Evolutionary conservation across 257 asterid genomes (phyloP).

Genomic region (Knoxia roxburghii): DNA sequence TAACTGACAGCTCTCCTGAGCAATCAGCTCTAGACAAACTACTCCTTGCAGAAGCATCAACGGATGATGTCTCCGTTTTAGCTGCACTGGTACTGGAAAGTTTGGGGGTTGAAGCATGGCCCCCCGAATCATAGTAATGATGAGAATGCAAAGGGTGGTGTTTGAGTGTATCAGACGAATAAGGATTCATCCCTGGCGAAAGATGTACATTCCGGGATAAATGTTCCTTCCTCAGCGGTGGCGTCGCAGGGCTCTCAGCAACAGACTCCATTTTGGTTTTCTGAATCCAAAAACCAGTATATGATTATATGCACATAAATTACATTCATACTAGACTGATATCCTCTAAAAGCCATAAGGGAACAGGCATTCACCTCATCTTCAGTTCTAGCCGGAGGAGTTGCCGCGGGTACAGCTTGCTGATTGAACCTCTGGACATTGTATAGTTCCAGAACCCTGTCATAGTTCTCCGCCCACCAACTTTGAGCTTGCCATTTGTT

Average conservation of each 20-base stretch:
- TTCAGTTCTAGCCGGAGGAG: constrained; percentile 64
- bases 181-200: constrained; percentile 38
- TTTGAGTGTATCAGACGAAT: constrained; percentile 49
- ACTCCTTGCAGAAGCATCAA: constrained; percentile 71
- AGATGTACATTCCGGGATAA: constrained; percentile 42
- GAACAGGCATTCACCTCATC: constrained; percentile 53
- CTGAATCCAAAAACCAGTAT: constrained; percentile 39
- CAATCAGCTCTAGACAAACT: constrained; percentile 73
- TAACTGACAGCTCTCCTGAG: constrained; percentile 83
- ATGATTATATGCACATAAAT: constrained; percentile 3
- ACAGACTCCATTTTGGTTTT: constrained; percentile 52
- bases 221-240: constrained; percentile 60
- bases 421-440: constrained; percentile 66
- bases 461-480: constrained; percentile 93
- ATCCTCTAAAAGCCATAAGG: background rate
- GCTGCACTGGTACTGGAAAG: constrained; percentile 73
- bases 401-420: constrained; percentile 53
- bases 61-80: constrained; percentile 63
- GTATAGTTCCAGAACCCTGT: constrained; percentile 83
- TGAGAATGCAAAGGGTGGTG: constrained; percentile 32
- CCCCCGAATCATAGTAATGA: constrained; percentile 42
- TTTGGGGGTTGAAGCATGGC: constrained; percentile 65
- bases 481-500: constrained; percentile 87
- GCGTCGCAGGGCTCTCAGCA: constrained; percentile 72
- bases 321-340: background rate